Base-by-base conservation (phyloP, 1,284 basidiomycete species). In the Cutaneotrichosporon sp. region DNA sequence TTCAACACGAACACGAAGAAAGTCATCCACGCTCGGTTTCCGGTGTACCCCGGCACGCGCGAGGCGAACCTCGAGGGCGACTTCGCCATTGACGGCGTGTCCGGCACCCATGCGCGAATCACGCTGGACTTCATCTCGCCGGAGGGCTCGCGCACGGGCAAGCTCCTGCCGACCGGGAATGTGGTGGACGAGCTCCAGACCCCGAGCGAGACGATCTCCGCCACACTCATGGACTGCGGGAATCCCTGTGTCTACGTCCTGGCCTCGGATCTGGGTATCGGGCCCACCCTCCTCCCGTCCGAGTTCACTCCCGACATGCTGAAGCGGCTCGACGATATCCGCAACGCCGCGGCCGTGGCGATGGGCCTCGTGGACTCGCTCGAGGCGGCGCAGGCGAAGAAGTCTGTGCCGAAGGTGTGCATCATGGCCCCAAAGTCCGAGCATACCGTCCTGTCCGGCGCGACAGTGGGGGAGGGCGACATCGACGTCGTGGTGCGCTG, bases 181-280 rank as follows among this genome's bases (percentile, higher is more conserved):
- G 70, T 80, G 0, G 60, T 74, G 6, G 81, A 85, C 62, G 49
- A 49, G 2, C 65, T 85, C 37, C 55, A 68, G 10, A 58, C 82
- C n/a, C 47, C 61, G 5, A 46, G 33, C 5, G 37, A 54, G 41
- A 33, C 60, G 39, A 66, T 82, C 35, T 68, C 60, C 7, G 79
- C 76, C 1, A 84, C 83, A 5, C 76, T 84, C 9, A 78, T 87
- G 11, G 86, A 88, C 62, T 85, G 84, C 1, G 84, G 85, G 5
- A 87, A 87, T 64, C 85, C 86, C 0, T 84, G 82, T 5, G 80
- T 87, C 5, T 83, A 87, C 68, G 76, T 86, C 57, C 46, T 66
- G 24, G 68, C 75, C 3, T 55, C 72, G 1, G 79, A 81, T 38
- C 68, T 86, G n/a, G 65, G 67, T 12, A 54, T 57, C 61, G 72